phyloP scores from a whole-genome alignment of 2,329 filamentous ascomycete species.

The Colletotrichum coccodes region DNA sequence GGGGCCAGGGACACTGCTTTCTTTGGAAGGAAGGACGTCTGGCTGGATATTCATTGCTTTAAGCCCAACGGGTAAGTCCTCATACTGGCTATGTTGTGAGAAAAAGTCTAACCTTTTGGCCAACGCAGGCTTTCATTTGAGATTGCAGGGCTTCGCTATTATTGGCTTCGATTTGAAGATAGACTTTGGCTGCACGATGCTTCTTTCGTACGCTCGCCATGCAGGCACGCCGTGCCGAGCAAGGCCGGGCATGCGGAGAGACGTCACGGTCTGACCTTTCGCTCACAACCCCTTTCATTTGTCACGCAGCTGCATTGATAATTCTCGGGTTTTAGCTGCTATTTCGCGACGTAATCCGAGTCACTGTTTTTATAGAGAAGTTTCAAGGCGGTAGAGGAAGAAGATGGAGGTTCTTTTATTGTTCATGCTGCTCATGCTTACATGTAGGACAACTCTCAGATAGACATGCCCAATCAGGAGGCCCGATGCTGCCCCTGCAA shows the following conservation, averaged over 20 bases:
- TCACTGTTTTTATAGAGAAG: not conserved
- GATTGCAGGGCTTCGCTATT: slow-evolving; percentile 1
- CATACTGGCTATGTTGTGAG: not conserved
- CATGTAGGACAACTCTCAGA: not conserved
- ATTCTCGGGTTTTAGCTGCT: not conserved
- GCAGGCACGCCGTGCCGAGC: slow-evolving; percentile 2
- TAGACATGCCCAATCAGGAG: not conserved
- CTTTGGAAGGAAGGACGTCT: slow-evolving; percentile 15
- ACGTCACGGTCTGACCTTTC: slow-evolving; percentile 11
- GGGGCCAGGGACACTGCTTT: not conserved
- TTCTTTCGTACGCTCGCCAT: slow-evolving; percentile 6
- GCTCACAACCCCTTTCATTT: slow-evolving; percentile 2
- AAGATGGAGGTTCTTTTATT: not conserved
- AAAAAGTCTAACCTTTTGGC: slow-evolving; percentile 7
- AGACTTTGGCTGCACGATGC: slow-evolving; percentile 18
- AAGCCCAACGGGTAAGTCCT: not conserved
- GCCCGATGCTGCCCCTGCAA: too few relatives aligned
- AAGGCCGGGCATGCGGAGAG: not conserved
- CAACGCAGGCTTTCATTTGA: slow-evolving; percentile 18
- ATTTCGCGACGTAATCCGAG: not conserved
- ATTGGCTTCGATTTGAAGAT: slow-evolving; percentile 8
- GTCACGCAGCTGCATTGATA: not conserved
- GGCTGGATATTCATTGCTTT: not conserved
- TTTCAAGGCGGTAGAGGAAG: not conserved
- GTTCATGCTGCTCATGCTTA: not conserved